phyloP scores from a whole-genome alignment of 305 asterid species.

The Salvia sclarea region DNA sequence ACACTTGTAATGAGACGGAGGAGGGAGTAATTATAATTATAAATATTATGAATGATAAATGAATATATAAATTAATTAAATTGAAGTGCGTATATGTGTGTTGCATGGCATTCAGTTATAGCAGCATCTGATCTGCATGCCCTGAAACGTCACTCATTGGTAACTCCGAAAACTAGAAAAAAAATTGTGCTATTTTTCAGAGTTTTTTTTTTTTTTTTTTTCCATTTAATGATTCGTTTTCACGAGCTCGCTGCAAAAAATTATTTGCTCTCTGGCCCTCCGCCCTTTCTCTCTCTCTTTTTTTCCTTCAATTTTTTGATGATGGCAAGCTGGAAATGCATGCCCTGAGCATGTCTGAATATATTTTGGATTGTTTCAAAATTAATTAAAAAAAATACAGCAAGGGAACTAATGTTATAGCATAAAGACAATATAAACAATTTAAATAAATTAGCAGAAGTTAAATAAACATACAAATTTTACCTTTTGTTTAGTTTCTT shows the following conservation, averaged over 20 bases:
- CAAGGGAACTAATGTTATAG: neutral
- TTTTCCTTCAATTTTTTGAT: neutral
- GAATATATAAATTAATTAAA: too few relatives aligned
- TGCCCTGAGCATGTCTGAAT: neutral
- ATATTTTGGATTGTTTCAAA: neutral
- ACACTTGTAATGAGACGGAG: too few relatives aligned
- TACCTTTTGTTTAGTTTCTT: too few relatives aligned
- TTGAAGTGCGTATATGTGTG: neutral
- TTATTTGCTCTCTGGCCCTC: neutral
- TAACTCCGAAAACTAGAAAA: constrained; percentile 32
- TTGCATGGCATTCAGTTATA: constrained; percentile 25
- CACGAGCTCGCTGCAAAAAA: constrained; percentile 23
- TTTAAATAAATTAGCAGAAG: too few relatives aligned
- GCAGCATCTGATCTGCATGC: neutral
- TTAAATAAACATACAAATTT: too few relatives aligned
- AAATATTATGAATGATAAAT: too few relatives aligned
- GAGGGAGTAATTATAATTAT: too few relatives aligned
- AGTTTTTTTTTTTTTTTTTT: constrained; percentile 19
- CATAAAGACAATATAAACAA: neutral
- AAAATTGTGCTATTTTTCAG: constrained; percentile 28
- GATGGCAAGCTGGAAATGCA: neutral
- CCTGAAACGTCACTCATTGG: constrained; percentile 31
- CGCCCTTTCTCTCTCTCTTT: too few relatives aligned
- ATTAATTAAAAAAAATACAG: neutral
- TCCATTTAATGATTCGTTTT: constrained; percentile 30